phyloP scores from a whole-genome alignment of 2,329 filamentous ascomycete genomes.

The Aspergillus sp. region DNA sequence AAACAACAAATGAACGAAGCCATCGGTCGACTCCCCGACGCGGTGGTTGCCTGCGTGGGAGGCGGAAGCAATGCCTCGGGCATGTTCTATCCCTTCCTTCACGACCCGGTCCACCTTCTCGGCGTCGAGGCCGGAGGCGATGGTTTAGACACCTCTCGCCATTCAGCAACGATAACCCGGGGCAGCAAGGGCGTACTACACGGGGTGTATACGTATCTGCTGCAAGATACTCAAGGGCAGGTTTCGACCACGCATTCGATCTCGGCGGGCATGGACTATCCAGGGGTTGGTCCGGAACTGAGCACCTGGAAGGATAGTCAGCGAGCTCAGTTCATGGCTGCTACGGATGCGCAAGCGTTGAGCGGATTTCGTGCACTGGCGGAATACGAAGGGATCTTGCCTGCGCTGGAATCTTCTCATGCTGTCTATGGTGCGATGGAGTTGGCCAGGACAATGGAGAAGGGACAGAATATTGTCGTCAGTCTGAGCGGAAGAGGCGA shows the following conservation, averaged over 20 bases:
- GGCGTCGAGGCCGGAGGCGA: constrained; percentile 93
- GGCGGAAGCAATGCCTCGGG: constrained; percentile 89
- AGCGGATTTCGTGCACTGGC: not conserved
- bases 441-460: too few relatives aligned
- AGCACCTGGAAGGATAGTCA: not conserved
- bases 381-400: too few relatives aligned
- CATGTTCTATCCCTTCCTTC: constrained; percentile 94
- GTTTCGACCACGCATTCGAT: not conserved
- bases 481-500: constrained; percentile 37
- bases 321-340: not conserved
- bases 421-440: too few relatives aligned
- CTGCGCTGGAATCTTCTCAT: too few relatives aligned
- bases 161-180: constrained; percentile 78
- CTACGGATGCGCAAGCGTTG: not conserved
- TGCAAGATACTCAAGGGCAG: not conserved
- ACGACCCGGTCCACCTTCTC: constrained; percentile 80
- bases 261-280: not conserved
- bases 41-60: constrained; percentile 93
- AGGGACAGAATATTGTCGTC: too few relatives aligned
- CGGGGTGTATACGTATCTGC: not conserved
- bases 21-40: constrained; percentile 60
- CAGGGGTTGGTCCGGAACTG: not conserved
- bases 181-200: constrained; percentile 68
- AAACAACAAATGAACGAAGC: constrained; percentile 75
- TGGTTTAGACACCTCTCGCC: constrained; percentile 74